Percentiles rank a stretch among this genome's conserved stretches.
Evolutionary conservation across 2,329 filamentous ascomycete genomes (phyloP).

Genomic region (Botryosphaeria dothidea): DNA sequence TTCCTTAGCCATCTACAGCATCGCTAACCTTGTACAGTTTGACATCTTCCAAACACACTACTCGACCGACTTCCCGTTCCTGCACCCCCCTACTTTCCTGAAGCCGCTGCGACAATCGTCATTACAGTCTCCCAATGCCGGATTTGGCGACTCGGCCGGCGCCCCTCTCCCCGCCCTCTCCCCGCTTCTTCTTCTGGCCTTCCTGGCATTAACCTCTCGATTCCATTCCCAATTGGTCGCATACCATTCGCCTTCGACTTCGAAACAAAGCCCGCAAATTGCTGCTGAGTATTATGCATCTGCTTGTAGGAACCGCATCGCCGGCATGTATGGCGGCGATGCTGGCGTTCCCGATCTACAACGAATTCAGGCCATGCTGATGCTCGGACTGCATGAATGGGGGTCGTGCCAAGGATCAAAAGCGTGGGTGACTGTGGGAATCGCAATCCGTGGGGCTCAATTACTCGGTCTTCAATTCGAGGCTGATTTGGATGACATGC

Average conservation of each 20-base stretch:
- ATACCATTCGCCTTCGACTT: conserved; percentile 54
- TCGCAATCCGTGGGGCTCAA: conserved; percentile 59
- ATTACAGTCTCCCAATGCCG: conserved; percentile 26
- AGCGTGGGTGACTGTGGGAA: conserved; percentile 68
- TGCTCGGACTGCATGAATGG: conserved; percentile 74
- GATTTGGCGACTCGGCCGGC: conserved; percentile 29
- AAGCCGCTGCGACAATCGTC: conserved; percentile 43
- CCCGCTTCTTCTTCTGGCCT: conserved; percentile 61
- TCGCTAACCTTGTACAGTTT: conserved; percentile 43
- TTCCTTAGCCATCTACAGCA: conserved; percentile 16
- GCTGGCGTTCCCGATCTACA: conserved; percentile 59
- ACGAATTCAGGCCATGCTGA: conserved; percentile 66
- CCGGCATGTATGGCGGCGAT: conserved; percentile 50
- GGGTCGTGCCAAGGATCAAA: conserved; percentile 62
- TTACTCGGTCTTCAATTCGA: conserved; percentile 33
- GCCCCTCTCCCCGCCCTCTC: conserved; percentile 29
- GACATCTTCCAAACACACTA: conserved; percentile 72
- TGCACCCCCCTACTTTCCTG: conserved; percentile 66
- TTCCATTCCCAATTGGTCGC: conserved; percentile 64
- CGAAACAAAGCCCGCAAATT: conserved; percentile 53
- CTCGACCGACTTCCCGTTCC: conserved; percentile 70
- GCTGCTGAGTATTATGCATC: conserved; percentile 67
- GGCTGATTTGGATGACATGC: conserved; percentile 29
- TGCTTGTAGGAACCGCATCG: conserved; percentile 55
- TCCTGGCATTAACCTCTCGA: conserved; percentile 68